Evolutionary conservation across 2,329 filamentous ascomycete genomes (phyloP).

Genomic region (Talaromyces amestolkiae): DNA sequence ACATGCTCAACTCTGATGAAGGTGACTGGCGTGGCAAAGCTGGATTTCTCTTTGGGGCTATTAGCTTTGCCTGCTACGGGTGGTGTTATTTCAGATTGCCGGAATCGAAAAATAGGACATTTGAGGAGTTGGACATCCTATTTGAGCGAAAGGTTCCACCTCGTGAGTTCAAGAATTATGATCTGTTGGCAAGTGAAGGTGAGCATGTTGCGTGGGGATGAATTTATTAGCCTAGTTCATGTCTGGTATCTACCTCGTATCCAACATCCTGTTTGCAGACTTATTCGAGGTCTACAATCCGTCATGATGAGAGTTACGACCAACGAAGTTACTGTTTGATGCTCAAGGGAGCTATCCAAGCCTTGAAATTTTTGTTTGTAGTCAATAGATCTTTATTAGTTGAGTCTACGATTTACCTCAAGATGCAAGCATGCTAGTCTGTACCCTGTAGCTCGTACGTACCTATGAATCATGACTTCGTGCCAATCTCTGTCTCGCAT

Average conservation of each 20-base stretch:
- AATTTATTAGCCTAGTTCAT: background rate
- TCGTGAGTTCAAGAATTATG: conserved; percentile 30
- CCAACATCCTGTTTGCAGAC: background rate
- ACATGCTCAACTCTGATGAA: conserved; percentile 26
- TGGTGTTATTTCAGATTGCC: conserved; percentile 40
- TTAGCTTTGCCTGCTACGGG: conserved; percentile 27
- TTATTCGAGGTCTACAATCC: background rate
- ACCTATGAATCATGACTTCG: background rate
- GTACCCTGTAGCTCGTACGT: background rate
- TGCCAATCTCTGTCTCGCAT: no score
- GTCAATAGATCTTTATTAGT: background rate
- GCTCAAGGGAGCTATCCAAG: background rate
- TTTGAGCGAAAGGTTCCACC: conserved; percentile 40
- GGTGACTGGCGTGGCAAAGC: conserved; percentile 31
- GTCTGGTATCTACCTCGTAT: background rate
- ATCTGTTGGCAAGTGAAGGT: conserved; percentile 12
- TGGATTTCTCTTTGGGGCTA: conserved; percentile 31
- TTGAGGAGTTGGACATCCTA: conserved; percentile 42
- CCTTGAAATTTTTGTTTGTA: background rate
- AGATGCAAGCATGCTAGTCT: background rate
- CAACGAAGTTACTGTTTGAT: background rate
- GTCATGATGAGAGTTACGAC: background rate
- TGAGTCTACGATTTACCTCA: background rate
- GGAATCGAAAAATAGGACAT: conserved; percentile 38
- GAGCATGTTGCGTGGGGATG: background rate